Percentiles rank a stretch among this genome's conserved stretches.
These are phyloP conservation scores for Raphanus sativus DNA, from an alignment of 345 rosid genomes.

Conservation along the genomic window DNA sequence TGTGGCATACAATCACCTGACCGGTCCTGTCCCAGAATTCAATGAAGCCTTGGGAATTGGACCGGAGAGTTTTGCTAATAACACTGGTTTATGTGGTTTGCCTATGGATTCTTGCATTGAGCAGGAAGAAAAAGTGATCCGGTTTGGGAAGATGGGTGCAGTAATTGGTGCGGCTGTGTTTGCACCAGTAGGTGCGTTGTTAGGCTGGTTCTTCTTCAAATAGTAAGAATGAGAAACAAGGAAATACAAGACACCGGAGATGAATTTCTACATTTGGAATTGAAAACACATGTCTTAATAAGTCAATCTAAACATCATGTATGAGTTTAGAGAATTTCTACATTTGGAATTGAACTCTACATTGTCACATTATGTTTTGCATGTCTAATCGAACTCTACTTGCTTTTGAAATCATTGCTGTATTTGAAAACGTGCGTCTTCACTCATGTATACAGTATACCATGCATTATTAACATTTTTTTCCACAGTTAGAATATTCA, in stretches of 20 bases:
- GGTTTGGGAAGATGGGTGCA: conserved; percentile 51
- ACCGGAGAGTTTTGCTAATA: not conserved
- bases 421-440: no score
- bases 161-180: conserved; percentile 47
- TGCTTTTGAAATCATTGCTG: no score
- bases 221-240: not conserved
- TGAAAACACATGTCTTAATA: not conserved
- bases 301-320: no score
- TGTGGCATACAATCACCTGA: not conserved
- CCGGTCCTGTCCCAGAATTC: not conserved
- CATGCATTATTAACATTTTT: no score
- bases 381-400: no score
- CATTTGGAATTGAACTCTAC: no score
- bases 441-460: no score
- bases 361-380: no score
- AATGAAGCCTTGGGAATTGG: not conserved
- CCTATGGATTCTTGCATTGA: not conserved
- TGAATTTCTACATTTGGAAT: not conserved
- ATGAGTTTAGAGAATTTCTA: no score
- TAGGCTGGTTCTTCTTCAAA: conserved; percentile 4
- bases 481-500: not conserved
- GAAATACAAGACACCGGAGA: not conserved
- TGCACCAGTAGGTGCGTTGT: conserved; percentile 12
- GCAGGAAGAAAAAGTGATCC: not conserved
- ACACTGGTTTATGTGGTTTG: not conserved